Evolutionary conservation across 140 eudicot species (phyloP).

Genomic region (Senecio squalidus): DNA sequence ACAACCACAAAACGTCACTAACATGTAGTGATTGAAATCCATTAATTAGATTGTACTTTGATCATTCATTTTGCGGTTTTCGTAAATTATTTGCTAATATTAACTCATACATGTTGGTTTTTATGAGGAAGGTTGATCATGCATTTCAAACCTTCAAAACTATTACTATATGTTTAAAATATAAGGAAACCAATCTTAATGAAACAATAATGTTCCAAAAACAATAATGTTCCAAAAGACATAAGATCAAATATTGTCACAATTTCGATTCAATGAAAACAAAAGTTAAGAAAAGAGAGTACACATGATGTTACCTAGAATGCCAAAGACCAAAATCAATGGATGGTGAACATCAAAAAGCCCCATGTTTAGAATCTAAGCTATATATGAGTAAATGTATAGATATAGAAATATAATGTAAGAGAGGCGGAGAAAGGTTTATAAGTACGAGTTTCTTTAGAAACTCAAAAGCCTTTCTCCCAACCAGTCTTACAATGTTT

Average conservation of each 20-base stretch:
- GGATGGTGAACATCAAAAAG: slow-evolving; percentile 33
- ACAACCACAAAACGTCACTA: neutral
- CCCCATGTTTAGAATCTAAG: slow-evolving; percentile 19
- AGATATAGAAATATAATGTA: neutral
- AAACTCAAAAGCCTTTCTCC: slow-evolving; percentile 19
- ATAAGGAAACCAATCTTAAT: neutral
- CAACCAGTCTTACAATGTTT: neutral
- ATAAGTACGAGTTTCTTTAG: slow-evolving; percentile 6
- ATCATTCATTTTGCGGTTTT: neutral
- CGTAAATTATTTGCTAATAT: neutral
- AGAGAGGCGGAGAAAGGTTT: slow-evolving; percentile 17
- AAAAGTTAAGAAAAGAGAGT: neutral
- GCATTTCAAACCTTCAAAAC: neutral
- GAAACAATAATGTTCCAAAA: neutral
- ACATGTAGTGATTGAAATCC: neutral
- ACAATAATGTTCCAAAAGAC: too few relatives aligned
- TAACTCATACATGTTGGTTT: slow-evolving; percentile 11
- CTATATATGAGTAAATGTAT: neutral
- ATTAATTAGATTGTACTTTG: neutral
- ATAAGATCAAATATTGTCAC: too few relatives aligned
- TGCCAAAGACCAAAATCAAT: slow-evolving; percentile 27
- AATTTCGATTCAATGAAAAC: too few relatives aligned
- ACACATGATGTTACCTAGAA: slow-evolving; percentile 24
- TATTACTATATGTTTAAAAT: neutral
- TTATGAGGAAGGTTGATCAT: slow-evolving; percentile 22